Percentiles rank a stretch among this genome's conserved stretches.
These are phyloP conservation scores for Breviolum minutum DNA, from an alignment of 73 alveolate genomes.

Conservation along the genomic window DNA sequence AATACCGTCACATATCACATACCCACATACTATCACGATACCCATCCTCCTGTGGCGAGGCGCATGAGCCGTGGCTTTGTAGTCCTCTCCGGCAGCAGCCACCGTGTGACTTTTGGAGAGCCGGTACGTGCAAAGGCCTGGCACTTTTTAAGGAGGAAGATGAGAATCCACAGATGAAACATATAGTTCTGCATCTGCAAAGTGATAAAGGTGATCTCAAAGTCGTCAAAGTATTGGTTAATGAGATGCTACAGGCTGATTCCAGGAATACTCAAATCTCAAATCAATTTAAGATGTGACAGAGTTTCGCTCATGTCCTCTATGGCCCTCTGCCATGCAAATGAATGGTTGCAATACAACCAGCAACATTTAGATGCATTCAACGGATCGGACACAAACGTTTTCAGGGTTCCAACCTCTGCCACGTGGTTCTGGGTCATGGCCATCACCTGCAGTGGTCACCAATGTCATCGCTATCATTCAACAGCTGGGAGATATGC, in stretches of 20 bases:
- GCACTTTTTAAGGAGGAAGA: background rate
- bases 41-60: background rate
- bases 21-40: background rate
- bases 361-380: too few relatives aligned
- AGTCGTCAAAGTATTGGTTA: too few relatives aligned
- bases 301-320: background rate
- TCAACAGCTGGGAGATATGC: too few relatives aligned
- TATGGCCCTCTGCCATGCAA: background rate
- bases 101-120: conserved; percentile 51
- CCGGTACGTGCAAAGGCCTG: conserved; percentile 87
- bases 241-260: too few relatives aligned
- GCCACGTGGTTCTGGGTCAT: conserved; percentile 81
- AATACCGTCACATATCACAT: background rate
- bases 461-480: too few relatives aligned
- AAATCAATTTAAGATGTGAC: too few relatives aligned
- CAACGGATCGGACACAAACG: too few relatives aligned
- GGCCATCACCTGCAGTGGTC: conserved; percentile 52
- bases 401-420: background rate
- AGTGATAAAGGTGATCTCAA: too few relatives aligned
- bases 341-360: too few relatives aligned
- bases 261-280: too few relatives aligned
- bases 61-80: conserved; percentile 70
- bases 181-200: background rate
- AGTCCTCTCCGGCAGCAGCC: conserved; percentile 71
- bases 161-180: background rate